A percentile compares a stretch with the other conserved stretches of the same genome.
Evolutionary conservation across 257 asterid species (phyloP).

Genomic region (Gardenia jasminoides): DNA sequence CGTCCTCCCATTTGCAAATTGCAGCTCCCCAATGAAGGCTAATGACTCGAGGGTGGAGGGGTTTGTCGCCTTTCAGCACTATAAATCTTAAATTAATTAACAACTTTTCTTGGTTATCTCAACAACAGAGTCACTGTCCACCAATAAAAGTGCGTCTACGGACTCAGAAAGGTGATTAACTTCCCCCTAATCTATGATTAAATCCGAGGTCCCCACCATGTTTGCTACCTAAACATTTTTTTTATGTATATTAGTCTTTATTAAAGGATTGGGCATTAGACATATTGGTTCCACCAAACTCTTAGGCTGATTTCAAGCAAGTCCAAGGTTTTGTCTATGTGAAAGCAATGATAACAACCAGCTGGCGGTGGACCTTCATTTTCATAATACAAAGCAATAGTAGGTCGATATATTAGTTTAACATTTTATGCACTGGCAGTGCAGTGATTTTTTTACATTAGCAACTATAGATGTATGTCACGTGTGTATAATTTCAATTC

Average conservation of each 20-base stretch:
- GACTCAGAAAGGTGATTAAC: conserved; percentile 32
- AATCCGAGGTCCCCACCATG: conserved; percentile 47
- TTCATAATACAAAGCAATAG: neutral
- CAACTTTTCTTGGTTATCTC: conserved; percentile 35
- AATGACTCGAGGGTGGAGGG: neutral
- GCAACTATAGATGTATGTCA: no score
- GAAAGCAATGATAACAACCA: conserved; percentile 23
- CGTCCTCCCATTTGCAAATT: conserved; percentile 1
- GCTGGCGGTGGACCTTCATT: conserved; percentile 24
- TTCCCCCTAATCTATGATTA: conserved; percentile 27
- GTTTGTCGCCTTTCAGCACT: conserved; percentile 27
- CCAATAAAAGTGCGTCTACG: conserved; percentile 37
- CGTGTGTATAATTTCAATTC: no score
- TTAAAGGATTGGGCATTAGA: neutral
- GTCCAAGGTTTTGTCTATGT: conserved; percentile 30
- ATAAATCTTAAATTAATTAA: neutral
- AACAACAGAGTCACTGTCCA: conserved; percentile 18
- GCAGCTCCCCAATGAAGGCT: neutral
- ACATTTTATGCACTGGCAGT: no score
- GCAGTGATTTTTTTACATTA: no score
- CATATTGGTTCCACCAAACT: conserved; percentile 26
- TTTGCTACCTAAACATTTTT: conserved; percentile 27
- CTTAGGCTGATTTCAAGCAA: conserved; percentile 29
- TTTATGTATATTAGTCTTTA: neutral
- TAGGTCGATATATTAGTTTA: no score